These are phyloP conservation scores for Rhododendron molle DNA, from an alignment of 148 eudicot genomes.

Conservation along the genomic window DNA sequence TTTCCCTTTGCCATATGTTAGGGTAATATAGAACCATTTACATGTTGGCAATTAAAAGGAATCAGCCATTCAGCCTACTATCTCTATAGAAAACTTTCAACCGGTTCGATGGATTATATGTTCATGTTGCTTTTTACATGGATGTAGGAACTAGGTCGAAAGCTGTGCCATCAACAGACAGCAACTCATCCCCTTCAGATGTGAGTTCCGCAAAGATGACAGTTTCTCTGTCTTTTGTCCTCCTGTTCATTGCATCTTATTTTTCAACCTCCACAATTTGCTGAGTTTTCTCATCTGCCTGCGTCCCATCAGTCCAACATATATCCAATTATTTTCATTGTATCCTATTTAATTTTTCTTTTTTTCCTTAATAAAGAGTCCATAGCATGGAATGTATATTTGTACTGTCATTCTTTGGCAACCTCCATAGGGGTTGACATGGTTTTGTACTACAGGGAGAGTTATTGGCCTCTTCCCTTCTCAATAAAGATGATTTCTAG, in stretches of 20 bases:
- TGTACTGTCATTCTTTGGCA: background rate
- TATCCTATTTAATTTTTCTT: background rate
- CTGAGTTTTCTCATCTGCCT: slow-evolving; percentile 3
- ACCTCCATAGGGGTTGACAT: background rate
- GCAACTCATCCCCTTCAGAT: slow-evolving; percentile 27
- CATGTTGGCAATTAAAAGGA: background rate
- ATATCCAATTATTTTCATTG: background rate
- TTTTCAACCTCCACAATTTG: slow-evolving; percentile 18
- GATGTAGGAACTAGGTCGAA: slow-evolving; percentile 26
- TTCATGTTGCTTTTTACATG: background rate
- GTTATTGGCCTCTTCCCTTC: background rate
- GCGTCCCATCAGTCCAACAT: background rate
- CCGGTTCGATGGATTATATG: background rate
- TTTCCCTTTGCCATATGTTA: background rate
- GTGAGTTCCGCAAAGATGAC: slow-evolving; percentile 24
- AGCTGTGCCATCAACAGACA: slow-evolving; percentile 24
- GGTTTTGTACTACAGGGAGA: slow-evolving; percentile 7
- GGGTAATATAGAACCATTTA: background rate
- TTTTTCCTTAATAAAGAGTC: background rate
- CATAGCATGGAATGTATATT: background rate
- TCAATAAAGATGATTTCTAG: slow-evolving; percentile 3
- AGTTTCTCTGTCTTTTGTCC: slow-evolving; percentile 19
- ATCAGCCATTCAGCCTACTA: background rate
- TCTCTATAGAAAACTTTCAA: background rate
- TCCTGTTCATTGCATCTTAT: slow-evolving; percentile 23